Percentiles rank a stretch among this genome's conserved stretches.
Conservation (phyloP, 2,329 filamentous ascomycete genomes). For the Xylaria sp. region DNA sequence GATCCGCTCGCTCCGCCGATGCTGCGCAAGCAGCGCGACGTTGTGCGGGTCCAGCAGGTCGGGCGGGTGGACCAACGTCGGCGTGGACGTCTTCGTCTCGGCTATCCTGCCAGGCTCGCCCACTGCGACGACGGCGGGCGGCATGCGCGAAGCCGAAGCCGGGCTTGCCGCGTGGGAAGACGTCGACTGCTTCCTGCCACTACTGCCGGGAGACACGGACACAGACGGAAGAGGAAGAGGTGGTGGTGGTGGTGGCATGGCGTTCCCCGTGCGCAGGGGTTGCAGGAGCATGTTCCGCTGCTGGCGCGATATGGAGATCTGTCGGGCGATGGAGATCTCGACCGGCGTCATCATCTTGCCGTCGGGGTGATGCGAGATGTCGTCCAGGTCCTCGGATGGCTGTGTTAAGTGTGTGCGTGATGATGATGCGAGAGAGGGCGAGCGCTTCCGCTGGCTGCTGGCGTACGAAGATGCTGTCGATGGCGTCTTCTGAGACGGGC, state of each 20-base stretch:
- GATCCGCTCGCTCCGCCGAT: conserved; percentile 64
- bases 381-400: conserved; percentile 52
- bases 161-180: neutral
- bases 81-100: conserved; percentile 57
- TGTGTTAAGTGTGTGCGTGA: conserved; percentile 50
- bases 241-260: neutral
- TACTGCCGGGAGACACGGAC: conserved; percentile 21
- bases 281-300: conserved; percentile 66
- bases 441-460: conserved; percentile 48
- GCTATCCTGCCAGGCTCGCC: conserved; percentile 51
- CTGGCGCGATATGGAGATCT: conserved; percentile 72
- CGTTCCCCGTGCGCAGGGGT: conserved; percentile 56
- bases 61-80: conserved; percentile 57
- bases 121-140: conserved; percentile 40
- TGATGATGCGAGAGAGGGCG: conserved; percentile 47
- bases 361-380: conserved; percentile 53
- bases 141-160: conserved; percentile 6
- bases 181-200: conserved; percentile 5
- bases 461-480: conserved; percentile 44
- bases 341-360: conserved; percentile 60
- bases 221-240: conserved; percentile 6
- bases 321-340: conserved; percentile 73
- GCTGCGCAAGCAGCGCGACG: conserved; percentile 47
- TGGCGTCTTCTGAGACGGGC: conserved; percentile 51
- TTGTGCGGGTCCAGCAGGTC: conserved; percentile 47